Percentiles rank a stretch among this genome's conserved stretches.
phyloP scores from a whole-genome alignment of 352 stramenopile species.

The Pythium oligandrum region DNA sequence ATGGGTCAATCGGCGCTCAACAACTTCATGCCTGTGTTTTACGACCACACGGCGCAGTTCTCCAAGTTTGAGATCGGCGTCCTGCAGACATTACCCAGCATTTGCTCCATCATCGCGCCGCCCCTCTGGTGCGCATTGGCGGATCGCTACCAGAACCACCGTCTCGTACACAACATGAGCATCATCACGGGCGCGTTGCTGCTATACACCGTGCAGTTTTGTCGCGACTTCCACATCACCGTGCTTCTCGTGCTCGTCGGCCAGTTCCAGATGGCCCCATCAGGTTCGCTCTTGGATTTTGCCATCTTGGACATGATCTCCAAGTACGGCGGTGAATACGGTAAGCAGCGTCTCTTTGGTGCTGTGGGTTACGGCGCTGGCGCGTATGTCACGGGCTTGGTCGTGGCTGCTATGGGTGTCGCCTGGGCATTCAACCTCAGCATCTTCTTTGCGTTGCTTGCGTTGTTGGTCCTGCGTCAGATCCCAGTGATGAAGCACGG shows the following conservation, averaged over 20 bases:
- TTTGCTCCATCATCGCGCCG: conserved; percentile 61
- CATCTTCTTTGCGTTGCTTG: conserved; percentile 39
- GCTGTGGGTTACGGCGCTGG: conserved; percentile 59
- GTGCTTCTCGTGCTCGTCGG: conserved; percentile 45
- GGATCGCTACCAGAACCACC: conserved; percentile 60
- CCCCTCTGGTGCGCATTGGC: conserved; percentile 73
- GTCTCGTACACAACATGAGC: conserved; percentile 55
- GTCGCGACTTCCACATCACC: conserved; percentile 44
- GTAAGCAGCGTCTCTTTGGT: conserved; percentile 78
- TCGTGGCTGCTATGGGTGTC: conserved; percentile 55
- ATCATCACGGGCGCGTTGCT: conserved; percentile 52
- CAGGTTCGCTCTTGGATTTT: conserved; percentile 65
- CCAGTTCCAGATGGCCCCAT: conserved; percentile 62
- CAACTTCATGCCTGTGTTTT: conserved; percentile 78
- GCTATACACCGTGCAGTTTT: conserved; percentile 54
- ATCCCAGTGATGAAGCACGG: conserved; percentile 49
- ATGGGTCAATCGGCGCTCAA: conserved; percentile 58
- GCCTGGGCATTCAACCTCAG: conserved; percentile 77
- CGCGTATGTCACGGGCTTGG: conserved; percentile 66
- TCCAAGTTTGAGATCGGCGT: conserved; percentile 76
- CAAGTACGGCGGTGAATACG: conserved; percentile 71
- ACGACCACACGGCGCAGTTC: conserved; percentile 55
- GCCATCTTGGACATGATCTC: conserved; percentile 61
- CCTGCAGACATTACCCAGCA: conserved; percentile 58
- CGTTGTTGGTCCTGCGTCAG: conserved; percentile 54